These are phyloP conservation scores for Pichia sp. DNA, from an alignment of 1,139 yeast species.

Conservation along the genomic window DNA sequence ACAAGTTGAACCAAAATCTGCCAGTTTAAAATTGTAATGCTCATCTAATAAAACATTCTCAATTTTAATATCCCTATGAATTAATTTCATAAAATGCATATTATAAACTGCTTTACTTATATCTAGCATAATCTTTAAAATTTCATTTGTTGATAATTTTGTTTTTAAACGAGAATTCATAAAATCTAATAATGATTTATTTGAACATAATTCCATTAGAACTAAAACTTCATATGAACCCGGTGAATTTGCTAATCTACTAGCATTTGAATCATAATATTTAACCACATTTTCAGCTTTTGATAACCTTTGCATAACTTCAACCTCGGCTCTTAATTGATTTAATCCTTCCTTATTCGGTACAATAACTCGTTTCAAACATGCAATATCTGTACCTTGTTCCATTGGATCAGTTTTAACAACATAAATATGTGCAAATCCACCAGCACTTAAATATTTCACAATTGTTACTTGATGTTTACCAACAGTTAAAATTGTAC, in stretches of 20 bases:
- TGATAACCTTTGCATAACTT: conserved; percentile 66
- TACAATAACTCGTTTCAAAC: conserved; percentile 68
- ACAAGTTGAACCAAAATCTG: conserved; percentile 74
- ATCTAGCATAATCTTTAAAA: conserved; percentile 60
- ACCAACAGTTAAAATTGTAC: conserved; percentile 24
- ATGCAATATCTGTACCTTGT: conserved; percentile 35
- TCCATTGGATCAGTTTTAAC: conserved; percentile 48
- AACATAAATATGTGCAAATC: conserved; percentile 73
- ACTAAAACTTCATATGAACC: conserved; percentile 65
- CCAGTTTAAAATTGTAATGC: conserved; percentile 49
- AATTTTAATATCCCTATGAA: conserved; percentile 74
- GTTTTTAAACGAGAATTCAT: conserved; percentile 67
- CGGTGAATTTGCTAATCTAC: conserved; percentile 38
- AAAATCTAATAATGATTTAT: conserved; percentile 62
- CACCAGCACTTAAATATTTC: conserved; percentile 37
- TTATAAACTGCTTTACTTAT: conserved; percentile 61
- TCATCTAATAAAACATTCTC: conserved; percentile 67
- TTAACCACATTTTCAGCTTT: conserved; percentile 54
- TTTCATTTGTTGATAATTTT: conserved; percentile 55
- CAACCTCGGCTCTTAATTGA: conserved; percentile 66
- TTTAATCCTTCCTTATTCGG: conserved; percentile 64
- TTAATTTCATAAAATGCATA: conserved; percentile 58
- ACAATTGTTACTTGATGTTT: conserved; percentile 23
- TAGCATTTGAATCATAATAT: conserved; percentile 74
- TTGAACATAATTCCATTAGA: conserved; percentile 73